A percentile compares a stretch with the other conserved stretches of the same genome.
Evolutionary conservation across 2,329 filamentous ascomycete species (phyloP).

Genomic region (Diaporthe ampelina): DNA sequence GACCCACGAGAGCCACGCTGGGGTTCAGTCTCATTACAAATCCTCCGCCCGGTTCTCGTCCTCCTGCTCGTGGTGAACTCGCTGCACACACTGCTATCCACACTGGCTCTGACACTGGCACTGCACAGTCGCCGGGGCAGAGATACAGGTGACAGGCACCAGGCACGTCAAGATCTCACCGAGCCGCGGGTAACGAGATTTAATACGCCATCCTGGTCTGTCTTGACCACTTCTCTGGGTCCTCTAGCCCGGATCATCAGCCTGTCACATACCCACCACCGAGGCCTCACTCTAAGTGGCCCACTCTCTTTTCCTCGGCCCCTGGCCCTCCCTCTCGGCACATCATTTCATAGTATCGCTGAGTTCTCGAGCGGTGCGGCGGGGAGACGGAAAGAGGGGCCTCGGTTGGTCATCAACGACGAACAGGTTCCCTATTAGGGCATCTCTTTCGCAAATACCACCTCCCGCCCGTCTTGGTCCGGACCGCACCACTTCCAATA

Average conservation of each 20-base stretch:
- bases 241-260: slow-evolving; percentile 3
- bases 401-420: slow-evolving; percentile 8
- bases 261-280: slow-evolving; percentile 15
- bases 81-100: background rate
- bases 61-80: background rate
- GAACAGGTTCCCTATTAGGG: slow-evolving; percentile 30
- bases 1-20: background rate
- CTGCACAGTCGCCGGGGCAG: background rate
- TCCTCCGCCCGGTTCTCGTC: slow-evolving; percentile 2
- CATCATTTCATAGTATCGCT: slow-evolving; percentile 14
- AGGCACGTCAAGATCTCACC: slow-evolving; percentile 1
- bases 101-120: background rate
- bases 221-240: background rate
- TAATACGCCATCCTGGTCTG: background rate
- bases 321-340: slow-evolving; percentile 4
- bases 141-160: slow-evolving; percentile 1
- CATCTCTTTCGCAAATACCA: slow-evolving; percentile 6
- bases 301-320: background rate
- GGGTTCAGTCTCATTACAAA: background rate
- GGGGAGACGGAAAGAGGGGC: slow-evolving; percentile 28
- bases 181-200: background rate
- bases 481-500: background rate
- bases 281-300: slow-evolving; percentile 16
- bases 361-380: slow-evolving; percentile 3
- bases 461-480: background rate